Conservation (phyloP, 257 asterid species). For the Rhazya stricta region DNA sequence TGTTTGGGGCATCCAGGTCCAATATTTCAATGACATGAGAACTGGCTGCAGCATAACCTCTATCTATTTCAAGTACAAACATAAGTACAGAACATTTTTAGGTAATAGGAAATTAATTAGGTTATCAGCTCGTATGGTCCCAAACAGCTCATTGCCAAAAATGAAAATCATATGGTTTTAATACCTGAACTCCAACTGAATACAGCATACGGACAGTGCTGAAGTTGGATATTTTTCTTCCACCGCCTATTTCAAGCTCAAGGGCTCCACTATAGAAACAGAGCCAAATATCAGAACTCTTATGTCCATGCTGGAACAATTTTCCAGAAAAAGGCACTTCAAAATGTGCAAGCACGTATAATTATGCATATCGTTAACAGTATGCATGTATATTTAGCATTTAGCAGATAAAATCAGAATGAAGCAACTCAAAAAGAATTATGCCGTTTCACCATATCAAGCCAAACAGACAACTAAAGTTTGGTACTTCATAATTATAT, state of each 20-base stretch:
- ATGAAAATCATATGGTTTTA: neutral
- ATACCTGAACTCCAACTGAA: conserved; percentile 84
- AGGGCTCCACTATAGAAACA: conserved; percentile 51
- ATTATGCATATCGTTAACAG: neutral
- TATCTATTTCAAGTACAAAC: neutral
- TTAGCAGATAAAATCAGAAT: neutral
- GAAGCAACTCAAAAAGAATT: neutral
- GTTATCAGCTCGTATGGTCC: neutral
- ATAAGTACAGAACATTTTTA: neutral
- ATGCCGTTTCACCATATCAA: neutral
- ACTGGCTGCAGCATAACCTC: neutral
- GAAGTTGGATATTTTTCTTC: conserved; percentile 82
- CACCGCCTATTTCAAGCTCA: conserved; percentile 94
- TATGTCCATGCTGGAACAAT: neutral
- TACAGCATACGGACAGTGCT: conserved; percentile 83
- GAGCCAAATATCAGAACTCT: conserved; percentile 18
- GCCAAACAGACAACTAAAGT: neutral
- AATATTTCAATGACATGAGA: neutral
- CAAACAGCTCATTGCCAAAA: neutral
- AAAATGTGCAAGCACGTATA: neutral
- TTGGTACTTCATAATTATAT: neutral
- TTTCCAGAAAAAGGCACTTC: neutral
- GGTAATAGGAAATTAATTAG: neutral
- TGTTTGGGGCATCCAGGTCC: neutral
- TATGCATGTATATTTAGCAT: neutral